Base-by-base conservation (phyloP, 768 basidiomycete species). In the Lentinula lateritia region DNA sequence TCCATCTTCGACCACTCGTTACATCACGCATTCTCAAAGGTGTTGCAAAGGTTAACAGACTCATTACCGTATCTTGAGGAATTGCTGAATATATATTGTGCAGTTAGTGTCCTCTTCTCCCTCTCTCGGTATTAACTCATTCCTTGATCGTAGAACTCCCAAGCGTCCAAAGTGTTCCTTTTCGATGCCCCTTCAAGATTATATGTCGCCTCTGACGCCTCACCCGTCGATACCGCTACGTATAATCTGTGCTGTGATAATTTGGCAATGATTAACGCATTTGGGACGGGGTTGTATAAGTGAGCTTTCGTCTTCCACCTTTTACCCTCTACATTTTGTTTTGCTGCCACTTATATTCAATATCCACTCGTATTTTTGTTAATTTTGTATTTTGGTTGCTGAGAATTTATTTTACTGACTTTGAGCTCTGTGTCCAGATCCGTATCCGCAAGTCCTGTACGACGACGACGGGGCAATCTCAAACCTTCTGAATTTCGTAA, bases 1-100 rank as follows among this genome's bases (percentile, higher is more conserved):
- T 94, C 92, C 0, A 90, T 97, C 23, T 93, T 95, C 68, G 94
- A 98, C 70, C 91, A 95, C 65, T 88, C 93, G 2, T 78, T 96
- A 32, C 90, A 92, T 69, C 93, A 96, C 67, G 94, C 95, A 0
- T 93, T 97, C 74, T 95, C 94, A 5, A 85, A 85, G 48, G 91
- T 95, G 45, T 74, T 97, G 20, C 93, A 96, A 70, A 92, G 90
- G 66, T 79, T 95, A 38, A 86, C 95, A 61, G 89, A 90, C 63
- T 88, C 91, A 10, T 75, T 96, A 38, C 91, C 91, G 1, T 91
- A 88, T 69, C 79, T 97, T 5, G 95, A 98, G 72, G 89, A 89
- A 52, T 75, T 98, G 45, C 79, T 98, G 48, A 90, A 98, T 69
- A 83, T 91, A 9, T 93, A 93, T 71, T 92, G 88, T 67, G 82